These are phyloP conservation scores for Cylindrotheca fusiformis DNA, from an alignment of 108 stramenopile species.

Conservation along the genomic window DNA sequence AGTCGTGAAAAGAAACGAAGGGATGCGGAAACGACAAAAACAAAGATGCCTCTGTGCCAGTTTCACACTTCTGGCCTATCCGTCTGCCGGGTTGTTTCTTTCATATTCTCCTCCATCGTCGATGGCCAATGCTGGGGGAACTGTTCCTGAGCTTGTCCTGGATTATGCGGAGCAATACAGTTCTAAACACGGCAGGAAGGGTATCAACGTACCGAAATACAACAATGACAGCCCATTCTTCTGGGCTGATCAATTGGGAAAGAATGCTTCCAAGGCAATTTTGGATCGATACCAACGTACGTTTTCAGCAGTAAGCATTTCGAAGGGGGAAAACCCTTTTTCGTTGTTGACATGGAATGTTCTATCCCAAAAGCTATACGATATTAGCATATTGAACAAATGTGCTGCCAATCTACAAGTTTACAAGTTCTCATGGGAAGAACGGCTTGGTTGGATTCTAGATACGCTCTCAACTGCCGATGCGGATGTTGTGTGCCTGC, in stretches of 20 bases:
- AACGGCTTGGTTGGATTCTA: conserved; percentile 28
- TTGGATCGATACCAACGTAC: neutral
- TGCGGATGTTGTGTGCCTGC: conserved; percentile 42
- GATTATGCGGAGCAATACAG: neutral
- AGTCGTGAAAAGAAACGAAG: too few species aligned
- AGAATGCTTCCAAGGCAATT: neutral
- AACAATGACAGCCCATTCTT: neutral
- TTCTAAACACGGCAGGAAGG: too few species aligned
- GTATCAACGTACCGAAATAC: neutral
- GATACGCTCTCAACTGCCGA: conserved; percentile 30
- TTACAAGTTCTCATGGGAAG: conserved; percentile 24
- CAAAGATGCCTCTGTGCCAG: neutral
- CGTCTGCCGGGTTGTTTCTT: neutral
- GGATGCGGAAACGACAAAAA: neutral
- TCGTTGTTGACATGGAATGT: conserved; percentile 49
- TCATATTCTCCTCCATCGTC: neutral
- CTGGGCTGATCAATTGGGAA: neutral
- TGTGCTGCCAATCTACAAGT: neutral
- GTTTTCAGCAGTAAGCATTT: neutral
- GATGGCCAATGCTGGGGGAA: neutral
- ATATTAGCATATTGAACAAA: conserved; percentile 3
- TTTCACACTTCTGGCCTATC: neutral
- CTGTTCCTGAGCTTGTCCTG: neutral
- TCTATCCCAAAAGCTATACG: conserved; percentile 42
- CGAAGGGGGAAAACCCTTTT: conserved; percentile 16